Base-by-base conservation (phyloP, 164 flowering plant species). In the Stephania yunnanensis region DNA sequence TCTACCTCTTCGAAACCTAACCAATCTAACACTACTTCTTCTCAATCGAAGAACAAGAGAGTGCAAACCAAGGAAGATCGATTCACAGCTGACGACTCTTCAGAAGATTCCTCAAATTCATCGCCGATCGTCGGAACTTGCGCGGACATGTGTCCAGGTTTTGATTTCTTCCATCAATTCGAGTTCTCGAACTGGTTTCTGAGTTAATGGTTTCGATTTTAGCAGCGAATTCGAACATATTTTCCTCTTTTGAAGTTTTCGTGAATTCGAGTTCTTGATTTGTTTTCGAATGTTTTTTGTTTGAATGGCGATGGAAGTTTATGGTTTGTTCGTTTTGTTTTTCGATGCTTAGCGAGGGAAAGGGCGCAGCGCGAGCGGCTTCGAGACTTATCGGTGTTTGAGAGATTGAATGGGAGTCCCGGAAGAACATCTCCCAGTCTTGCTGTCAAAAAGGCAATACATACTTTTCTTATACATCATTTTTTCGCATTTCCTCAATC, bases 381-480 rank as follows among this genome's bases (percentile, higher is more conserved):
- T 20, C 77, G 93, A 58, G 98, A 94, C 78, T 83, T 93, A 71
- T 84, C 97, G 76, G 83, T 89, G 50, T 91, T 92, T 81, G 98
- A 93, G 85, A 90, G 97, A 84, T 79, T 92, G 45, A 55, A 89
- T 81, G 98, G 92, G 64, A 79, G 90, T 82, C 92, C 92, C 36
- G 55, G 77, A 29, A 84, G 78, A 78, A 80, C 98, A 65, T 92
- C 97, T 70, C 73, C 92, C 44, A 73, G 48, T 46, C 89, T 93
- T 70, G 98, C 98, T 65, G 92, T 92, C 13, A 94, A 94, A 76
- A 94, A 94, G 92, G 98, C 91, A 80, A 66, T 22, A 2, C 65
- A 6, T 68, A 52, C 2, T 1, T 64, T 53, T 36, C 15, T 52
- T 52, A 44, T 64, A 1, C 46, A 31, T 30, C 45, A 68, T 17